phyloP scores from a whole-genome alignment of 176 grass and related monocot genomes.

The Melocanna baccifera region DNA sequence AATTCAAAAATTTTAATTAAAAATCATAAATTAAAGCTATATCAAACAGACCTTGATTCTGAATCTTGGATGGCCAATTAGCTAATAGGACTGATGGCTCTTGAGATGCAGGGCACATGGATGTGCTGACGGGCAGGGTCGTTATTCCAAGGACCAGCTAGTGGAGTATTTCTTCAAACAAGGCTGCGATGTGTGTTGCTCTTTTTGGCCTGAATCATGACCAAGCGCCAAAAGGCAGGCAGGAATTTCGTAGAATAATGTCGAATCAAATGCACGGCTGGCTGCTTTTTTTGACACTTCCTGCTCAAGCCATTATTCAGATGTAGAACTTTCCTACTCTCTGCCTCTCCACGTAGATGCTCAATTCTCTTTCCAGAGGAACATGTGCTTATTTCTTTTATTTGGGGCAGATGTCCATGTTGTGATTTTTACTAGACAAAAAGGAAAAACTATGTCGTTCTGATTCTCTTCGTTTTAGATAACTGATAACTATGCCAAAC shows the following conservation, averaged over 20 bases:
- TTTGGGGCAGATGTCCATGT: background rate
- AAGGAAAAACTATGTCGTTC: background rate
- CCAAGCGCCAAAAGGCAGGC: background rate
- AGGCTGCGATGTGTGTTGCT: background rate
- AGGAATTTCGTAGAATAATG: background rate
- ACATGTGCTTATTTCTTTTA: background rate
- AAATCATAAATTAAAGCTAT: too few species aligned
- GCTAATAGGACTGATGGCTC: background rate
- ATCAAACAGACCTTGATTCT: too few species aligned
- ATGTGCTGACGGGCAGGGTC: background rate
- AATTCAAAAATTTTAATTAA: too few species aligned
- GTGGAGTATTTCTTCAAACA: background rate
- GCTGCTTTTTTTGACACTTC: conserved; percentile 12
- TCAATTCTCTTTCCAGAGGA: background rate
- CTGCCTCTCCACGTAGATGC: background rate
- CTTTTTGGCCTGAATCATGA: background rate
- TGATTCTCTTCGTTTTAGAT: background rate
- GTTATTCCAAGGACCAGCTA: background rate
- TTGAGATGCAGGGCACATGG: background rate
- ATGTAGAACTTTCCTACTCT: background rate
- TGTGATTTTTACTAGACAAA: background rate
- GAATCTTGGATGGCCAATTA: background rate
- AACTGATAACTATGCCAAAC: background rate
- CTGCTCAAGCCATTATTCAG: background rate
- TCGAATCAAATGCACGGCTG: background rate